Percentiles rank a stretch among this genome's conserved stretches.
Conservation (phyloP, 2,329 filamentous ascomycete genomes). For the Stagonosporopsis chrysanthemi region DNA sequence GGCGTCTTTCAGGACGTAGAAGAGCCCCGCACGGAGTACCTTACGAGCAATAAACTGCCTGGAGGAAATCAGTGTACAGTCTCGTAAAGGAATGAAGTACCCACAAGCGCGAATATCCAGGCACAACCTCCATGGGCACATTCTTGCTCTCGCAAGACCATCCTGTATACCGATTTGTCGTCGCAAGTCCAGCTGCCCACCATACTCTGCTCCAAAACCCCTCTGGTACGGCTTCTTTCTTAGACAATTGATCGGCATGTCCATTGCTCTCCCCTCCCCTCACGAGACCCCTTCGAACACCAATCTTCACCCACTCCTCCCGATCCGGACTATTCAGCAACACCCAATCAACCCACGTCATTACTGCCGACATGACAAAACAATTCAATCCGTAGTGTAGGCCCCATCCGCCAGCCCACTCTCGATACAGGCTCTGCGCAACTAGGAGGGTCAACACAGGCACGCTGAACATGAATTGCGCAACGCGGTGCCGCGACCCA, state of each 20-base stretch:
- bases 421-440: conserved; percentile 27
- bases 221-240: background rate
- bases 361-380: conserved; percentile 9
- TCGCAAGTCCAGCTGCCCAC: conserved; percentile 29
- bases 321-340: conserved; percentile 32
- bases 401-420: conserved; percentile 23
- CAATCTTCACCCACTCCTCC: conserved; percentile 33
- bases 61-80: background rate
- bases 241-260: background rate
- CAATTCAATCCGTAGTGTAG: conserved; percentile 25
- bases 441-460: conserved; percentile 26
- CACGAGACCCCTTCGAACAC: background rate
- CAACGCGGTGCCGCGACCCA: conserved; percentile 12
- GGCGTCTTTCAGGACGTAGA: conserved; percentile 25
- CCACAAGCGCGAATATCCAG: conserved; percentile 32
- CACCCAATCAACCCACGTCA: conserved; percentile 33
- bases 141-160: conserved; percentile 43
- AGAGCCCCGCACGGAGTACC: conserved; percentile 16
- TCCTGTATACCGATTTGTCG: conserved; percentile 32
- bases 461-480: conserved; percentile 22
- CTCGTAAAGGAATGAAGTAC: background rate
- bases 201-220: conserved; percentile 26
- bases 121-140: conserved; percentile 27
- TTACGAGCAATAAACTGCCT: conserved; percentile 37
- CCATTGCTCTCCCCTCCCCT: background rate